A percentile compares a stretch with the other conserved stretches of the same genome.
phyloP scores from a whole-genome alignment of 306 rosid genomes.

The Carpinus viminea region DNA sequence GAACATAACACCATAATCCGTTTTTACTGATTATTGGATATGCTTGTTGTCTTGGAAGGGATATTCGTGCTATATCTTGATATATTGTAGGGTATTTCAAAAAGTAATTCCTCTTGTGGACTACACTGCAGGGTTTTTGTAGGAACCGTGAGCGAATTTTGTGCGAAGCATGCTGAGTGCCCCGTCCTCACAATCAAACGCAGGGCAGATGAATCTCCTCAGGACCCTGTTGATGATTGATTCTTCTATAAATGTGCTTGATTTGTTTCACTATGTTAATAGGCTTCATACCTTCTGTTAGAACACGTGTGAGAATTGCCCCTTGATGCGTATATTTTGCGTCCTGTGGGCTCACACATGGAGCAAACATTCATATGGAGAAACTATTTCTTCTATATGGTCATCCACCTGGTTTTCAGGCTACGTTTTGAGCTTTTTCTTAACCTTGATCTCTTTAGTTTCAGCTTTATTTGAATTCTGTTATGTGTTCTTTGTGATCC shows the following conservation, averaged over 20 bases:
- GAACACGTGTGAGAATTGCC: neutral
- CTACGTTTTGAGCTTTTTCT: neutral
- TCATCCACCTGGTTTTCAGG: neutral
- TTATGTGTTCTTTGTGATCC: neutral
- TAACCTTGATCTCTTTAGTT: neutral
- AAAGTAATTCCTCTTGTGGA: neutral
- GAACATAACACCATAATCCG: neutral
- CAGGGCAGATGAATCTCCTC: constrained; percentile 71
- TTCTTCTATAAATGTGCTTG: neutral
- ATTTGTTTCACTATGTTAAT: neutral
- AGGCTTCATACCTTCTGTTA: constrained; percentile 4
- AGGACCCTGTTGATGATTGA: constrained; percentile 96
- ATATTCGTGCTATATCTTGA: neutral
- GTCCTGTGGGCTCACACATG: neutral
- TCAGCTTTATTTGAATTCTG: neutral
- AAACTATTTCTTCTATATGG: neutral
- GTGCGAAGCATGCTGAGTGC: constrained; percentile 96
- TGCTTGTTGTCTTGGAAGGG: neutral
- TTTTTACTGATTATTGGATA: neutral
- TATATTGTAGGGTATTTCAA: neutral
- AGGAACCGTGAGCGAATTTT: constrained; percentile 95
- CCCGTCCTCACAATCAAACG: constrained; percentile 94
- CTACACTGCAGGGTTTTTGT: constrained; percentile 75
- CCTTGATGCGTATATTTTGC: neutral
- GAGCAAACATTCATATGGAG: neutral